A percentile compares a stretch with the other conserved stretches of the same genome.
These are phyloP conservation scores for Penicillium riverlandense DNA, from an alignment of 495 filamentous ascomycete species.

Conservation along the genomic window DNA sequence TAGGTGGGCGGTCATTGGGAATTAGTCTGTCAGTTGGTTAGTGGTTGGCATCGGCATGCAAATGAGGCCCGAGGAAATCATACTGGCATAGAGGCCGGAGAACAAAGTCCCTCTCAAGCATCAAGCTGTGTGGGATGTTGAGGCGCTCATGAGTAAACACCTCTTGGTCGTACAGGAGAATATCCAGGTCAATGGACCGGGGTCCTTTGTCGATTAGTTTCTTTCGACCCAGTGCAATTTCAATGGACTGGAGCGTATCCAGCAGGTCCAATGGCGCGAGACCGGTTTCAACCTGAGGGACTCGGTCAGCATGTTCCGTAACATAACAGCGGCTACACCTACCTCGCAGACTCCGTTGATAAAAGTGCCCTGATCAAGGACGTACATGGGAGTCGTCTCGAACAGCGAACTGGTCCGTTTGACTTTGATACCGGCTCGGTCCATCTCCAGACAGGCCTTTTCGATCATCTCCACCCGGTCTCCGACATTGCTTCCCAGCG, in stretches of 20 bases:
- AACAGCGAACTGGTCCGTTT: slow-evolving; percentile 80
- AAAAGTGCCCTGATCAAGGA: slow-evolving; percentile 79
- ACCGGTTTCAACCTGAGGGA: slow-evolving; percentile 66
- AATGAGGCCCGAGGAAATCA: not conserved
- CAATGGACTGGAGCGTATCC: slow-evolving; percentile 74
- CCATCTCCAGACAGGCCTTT: slow-evolving; percentile 70
- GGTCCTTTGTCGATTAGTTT: slow-evolving; percentile 92
- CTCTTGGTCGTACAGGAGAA: slow-evolving; percentile 75
- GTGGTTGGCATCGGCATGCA: not conserved
- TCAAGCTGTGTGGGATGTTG: slow-evolving; percentile 75
- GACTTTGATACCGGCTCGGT: slow-evolving; percentile 60
- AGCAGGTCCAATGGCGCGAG: slow-evolving; percentile 69
- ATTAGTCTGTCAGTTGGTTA: slow-evolving; percentile 46
- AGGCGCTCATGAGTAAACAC: slow-evolving; percentile 61
- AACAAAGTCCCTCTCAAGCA: slow-evolving; percentile 90
- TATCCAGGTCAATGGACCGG: slow-evolving; percentile 88
- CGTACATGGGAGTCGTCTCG: slow-evolving; percentile 96
- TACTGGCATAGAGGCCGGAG: slow-evolving; percentile 84
- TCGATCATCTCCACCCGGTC: slow-evolving; percentile 80
- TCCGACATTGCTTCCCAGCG: slow-evolving; percentile 88
- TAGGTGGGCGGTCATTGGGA: slow-evolving; percentile 47
- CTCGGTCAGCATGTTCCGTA: slow-evolving; percentile 2
- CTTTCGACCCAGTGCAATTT: slow-evolving; percentile 65
- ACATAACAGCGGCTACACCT: not conserved
- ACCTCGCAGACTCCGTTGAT: slow-evolving; percentile 95